A percentile compares a stretch with the other conserved stretches of the same genome.
These are phyloP conservation scores for Trifolium dubium DNA, from an alignment of 306 rosid species.

Conservation along the genomic window DNA sequence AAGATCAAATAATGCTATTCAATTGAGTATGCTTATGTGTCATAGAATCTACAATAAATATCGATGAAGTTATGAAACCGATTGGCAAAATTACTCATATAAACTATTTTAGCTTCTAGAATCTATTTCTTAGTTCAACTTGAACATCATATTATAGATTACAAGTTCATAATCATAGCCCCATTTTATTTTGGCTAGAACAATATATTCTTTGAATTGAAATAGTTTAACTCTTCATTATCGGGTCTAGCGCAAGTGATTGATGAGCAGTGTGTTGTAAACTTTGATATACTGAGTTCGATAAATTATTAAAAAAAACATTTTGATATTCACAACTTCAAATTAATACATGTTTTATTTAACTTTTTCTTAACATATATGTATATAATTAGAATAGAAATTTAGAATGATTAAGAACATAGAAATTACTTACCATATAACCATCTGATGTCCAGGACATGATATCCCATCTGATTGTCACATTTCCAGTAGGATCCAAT, in stretches of 20 bases:
- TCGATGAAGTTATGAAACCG: background rate
- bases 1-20: background rate
- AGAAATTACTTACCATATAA: conserved; percentile 56
- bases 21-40: background rate
- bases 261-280: no score
- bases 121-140: background rate
- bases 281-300: no score
- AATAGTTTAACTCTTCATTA: no score
- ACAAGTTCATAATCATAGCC: no score
- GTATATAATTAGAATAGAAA: background rate
- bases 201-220: no score
- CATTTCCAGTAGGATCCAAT: conserved; percentile 69
- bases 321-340: background rate
- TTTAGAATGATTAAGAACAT: background rate
- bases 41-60: background rate
- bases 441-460: conserved; percentile 75
- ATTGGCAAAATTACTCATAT: background rate
- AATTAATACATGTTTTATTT: background rate
- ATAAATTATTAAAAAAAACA: background rate
- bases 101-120: background rate
- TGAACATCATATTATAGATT: no score
- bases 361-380: background rate
- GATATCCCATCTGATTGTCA: conserved; percentile 75
- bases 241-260: no score
- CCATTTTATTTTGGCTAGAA: no score